Evolutionary conservation across 805 yeast genomes (phyloP).

Genomic region (Metschnikowia rubicola): DNA sequence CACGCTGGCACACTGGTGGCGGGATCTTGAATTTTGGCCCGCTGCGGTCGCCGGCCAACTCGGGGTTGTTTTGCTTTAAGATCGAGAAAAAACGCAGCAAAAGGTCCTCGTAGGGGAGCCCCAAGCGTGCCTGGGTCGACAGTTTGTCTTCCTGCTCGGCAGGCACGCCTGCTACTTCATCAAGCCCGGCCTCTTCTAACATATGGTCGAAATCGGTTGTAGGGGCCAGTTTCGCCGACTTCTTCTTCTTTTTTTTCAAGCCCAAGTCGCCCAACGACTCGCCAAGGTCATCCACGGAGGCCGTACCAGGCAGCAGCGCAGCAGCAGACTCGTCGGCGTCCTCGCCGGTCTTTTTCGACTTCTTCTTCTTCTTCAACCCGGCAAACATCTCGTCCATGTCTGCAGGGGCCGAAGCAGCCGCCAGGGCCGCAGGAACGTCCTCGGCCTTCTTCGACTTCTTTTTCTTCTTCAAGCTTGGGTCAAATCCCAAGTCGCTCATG

Average conservation of each 20-base stretch:
- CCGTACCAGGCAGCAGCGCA: conserved; percentile 20
- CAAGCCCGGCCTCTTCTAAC: conserved; percentile 85
- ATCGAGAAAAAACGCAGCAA: conserved; percentile 82
- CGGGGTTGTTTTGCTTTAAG: conserved; percentile 92
- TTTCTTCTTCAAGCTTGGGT: conserved; percentile 73
- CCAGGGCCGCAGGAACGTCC: conserved; percentile 29
- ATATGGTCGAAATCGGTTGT: conserved; percentile 84
- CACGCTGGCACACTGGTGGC: conserved; percentile 95
- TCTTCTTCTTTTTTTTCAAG: conserved; percentile 71
- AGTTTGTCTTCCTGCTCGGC: conserved; percentile 17
- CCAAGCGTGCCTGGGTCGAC: conserved; percentile 40
- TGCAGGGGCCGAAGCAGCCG: conserved; percentile 27
- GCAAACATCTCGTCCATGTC: conserved; percentile 57
- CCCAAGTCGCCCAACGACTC: conserved; percentile 39
- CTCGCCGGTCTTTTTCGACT: conserved; percentile 13
- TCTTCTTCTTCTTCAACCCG: conserved; percentile 69
- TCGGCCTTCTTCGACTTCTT: conserved; percentile 67
- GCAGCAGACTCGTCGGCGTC: conserved; percentile 8
- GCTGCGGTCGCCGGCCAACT: conserved; percentile 93
- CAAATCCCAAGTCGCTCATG: conserved; percentile 62
- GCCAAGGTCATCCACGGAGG: conserved; percentile 31
- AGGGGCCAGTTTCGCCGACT: conserved; percentile 45
- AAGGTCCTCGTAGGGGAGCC: conserved; percentile 71
- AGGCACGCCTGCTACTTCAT: conserved; percentile 34
- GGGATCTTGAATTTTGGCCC: conserved; percentile 94